These are phyloP conservation scores for Citrus cavaleriei DNA, from an alignment of 345 rosid genomes.

Conservation along the genomic window DNA sequence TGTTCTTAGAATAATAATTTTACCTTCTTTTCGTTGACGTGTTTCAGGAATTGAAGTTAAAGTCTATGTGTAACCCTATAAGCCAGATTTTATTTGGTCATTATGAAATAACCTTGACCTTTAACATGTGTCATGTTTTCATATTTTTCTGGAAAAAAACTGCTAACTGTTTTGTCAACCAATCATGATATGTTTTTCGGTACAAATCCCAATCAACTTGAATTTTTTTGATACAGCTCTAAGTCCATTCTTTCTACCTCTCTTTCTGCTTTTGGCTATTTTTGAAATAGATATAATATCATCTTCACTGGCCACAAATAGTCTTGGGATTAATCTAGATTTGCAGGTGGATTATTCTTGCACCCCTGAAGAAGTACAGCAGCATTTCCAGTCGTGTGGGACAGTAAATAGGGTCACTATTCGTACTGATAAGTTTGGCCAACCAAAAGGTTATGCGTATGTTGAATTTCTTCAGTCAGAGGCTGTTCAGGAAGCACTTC, in stretches of 20 bases:
- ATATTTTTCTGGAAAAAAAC: background rate
- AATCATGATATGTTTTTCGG: background rate
- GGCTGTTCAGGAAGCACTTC: conserved; percentile 65
- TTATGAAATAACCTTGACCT: background rate
- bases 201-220: background rate
- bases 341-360: conserved; percentile 69
- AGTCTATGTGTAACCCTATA: background rate
- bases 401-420: conserved; percentile 71
- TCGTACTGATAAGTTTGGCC: conserved; percentile 69
- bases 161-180: background rate
- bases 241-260: too few species aligned
- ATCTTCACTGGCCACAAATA: background rate
- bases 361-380: conserved; percentile 82
- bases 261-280: background rate
- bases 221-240: background rate
- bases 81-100: background rate
- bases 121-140: background rate
- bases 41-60: background rate
- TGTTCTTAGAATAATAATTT: background rate
- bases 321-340: background rate
- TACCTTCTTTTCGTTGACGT: background rate
- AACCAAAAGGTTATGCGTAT: conserved; percentile 77
- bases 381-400: conserved; percentile 74
- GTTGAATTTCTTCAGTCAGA: conserved; percentile 68
- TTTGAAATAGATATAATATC: background rate